These are phyloP conservation scores for Botrytis pseudocinerea DNA, from an alignment of 2,329 filamentous ascomycete genomes.

Conservation along the genomic window DNA sequence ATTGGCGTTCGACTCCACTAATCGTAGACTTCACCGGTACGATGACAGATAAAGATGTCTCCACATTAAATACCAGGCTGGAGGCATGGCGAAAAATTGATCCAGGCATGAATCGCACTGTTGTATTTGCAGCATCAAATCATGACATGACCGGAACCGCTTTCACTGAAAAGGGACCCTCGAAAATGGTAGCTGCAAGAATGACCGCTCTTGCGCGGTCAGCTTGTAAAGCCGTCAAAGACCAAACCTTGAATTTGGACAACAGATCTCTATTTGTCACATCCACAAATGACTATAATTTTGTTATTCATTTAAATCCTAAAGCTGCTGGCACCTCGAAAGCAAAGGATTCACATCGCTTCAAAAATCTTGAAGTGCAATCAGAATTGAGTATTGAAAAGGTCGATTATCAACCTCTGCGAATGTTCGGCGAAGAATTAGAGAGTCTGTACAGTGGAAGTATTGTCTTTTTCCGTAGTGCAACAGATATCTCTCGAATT, in stretches of 20 bases:
- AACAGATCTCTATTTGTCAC: conserved; percentile 68
- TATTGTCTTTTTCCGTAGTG: conserved; percentile 78
- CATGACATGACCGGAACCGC: conserved; percentile 75
- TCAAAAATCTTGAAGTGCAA: conserved; percentile 76
- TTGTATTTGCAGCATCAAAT: conserved; percentile 79
- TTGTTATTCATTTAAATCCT: conserved; percentile 67
- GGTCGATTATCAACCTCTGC: conserved; percentile 60
- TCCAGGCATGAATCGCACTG: conserved; percentile 79
- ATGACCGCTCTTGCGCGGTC: conserved; percentile 81
- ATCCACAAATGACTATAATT: conserved; percentile 76
- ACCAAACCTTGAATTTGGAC: conserved; percentile 54
- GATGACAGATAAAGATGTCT: conserved; percentile 61
- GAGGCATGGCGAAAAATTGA: conserved; percentile 86
- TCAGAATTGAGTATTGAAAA: conserved; percentile 46
- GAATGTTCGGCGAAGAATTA: conserved; percentile 67
- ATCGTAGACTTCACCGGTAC: conserved; percentile 73
- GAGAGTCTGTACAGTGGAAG: conserved; percentile 64
- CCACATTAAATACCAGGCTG: conserved; percentile 68
- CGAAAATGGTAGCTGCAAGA: conserved; percentile 79
- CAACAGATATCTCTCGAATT: conserved; percentile 55
- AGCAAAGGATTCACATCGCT: conserved; percentile 51
- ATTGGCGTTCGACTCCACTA: conserved; percentile 83
- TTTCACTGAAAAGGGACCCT: conserved; percentile 74
- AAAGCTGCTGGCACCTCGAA: conserved; percentile 41
- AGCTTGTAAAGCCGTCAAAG: conserved; percentile 62